Evolutionary conservation across 1,284 basidiomycete genomes (phyloP).

Genomic region (Malassezia pachydermatis): DNA sequence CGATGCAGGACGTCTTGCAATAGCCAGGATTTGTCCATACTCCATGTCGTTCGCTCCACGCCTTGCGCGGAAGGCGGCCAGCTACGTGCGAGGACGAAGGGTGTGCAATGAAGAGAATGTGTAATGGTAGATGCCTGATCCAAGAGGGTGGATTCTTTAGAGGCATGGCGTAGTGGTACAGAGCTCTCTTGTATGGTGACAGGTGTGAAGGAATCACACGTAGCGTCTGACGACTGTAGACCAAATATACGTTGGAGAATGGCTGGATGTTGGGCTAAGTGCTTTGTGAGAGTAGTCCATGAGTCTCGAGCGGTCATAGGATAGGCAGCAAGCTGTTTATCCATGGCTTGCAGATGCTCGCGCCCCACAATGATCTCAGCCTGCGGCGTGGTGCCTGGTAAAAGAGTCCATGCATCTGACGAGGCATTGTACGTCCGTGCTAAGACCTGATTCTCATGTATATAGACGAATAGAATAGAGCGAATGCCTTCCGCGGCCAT

Average conservation of each 20-base stretch:
- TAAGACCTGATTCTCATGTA: not conserved
- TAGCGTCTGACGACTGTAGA: not conserved
- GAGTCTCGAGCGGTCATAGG: not conserved
- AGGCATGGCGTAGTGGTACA: not conserved
- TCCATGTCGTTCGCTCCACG: constrained; percentile 30
- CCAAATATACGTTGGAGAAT: constrained; percentile 10
- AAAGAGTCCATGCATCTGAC: constrained; percentile 1
- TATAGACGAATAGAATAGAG: constrained; percentile 3
- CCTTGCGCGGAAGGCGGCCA: constrained; percentile 35
- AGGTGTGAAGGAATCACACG: constrained; percentile 15
- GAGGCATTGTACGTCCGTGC: constrained; percentile 3
- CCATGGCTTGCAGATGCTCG: constrained; percentile 10
- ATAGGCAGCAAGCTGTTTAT: constrained; percentile 11
- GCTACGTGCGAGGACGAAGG: constrained; percentile 29
- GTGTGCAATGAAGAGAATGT: constrained; percentile 18
- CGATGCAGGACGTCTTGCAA: constrained; percentile 24
- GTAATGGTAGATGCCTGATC: not conserved
- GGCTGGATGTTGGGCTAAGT: not conserved
- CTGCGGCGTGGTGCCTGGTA: not conserved
- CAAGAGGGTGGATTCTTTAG: not conserved
- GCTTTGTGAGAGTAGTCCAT: constrained; percentile 1
- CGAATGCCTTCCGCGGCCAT: constrained; percentile 8
- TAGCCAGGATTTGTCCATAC: constrained; percentile 43
- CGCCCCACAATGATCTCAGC: not conserved
- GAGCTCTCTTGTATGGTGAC: not conserved